Percentiles rank a stretch among this genome's conserved stretches.
Conservation (phyloP, 768 basidiomycete genomes). For the Pholiota conissans region DNA sequence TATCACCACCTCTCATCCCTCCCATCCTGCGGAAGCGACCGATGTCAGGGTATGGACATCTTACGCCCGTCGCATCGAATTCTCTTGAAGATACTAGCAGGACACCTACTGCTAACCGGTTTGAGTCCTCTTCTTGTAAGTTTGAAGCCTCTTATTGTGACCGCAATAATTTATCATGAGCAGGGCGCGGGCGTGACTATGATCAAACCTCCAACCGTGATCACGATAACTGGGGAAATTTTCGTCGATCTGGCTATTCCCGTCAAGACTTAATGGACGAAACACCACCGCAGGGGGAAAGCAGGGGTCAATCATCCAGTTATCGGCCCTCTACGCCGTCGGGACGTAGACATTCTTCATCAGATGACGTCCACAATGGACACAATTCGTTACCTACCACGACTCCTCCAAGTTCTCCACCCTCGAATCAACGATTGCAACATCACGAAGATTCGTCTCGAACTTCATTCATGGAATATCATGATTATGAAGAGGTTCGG, state of each 20-base stretch:
- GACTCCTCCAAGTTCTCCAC: neutral
- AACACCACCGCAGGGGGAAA: neutral
- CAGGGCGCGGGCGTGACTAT: too few relatives aligned
- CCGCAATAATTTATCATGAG: neutral
- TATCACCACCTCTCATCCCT: conserved; percentile 9
- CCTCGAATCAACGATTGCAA: neutral
- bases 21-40: conserved; percentile 4
- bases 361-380: neutral
- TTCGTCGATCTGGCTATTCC: neutral
- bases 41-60: neutral
- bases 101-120: neutral
- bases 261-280: neutral
- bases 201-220: neutral
- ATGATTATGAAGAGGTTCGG: neutral
- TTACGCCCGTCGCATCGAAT: neutral
- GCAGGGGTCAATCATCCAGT: neutral
- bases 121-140: neutral
- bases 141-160: neutral
- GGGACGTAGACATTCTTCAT: neutral
- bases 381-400: neutral
- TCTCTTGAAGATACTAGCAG: conserved; percentile 1
- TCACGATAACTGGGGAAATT: neutral
- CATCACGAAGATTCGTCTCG: neutral
- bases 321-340: neutral
- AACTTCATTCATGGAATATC: neutral